Base-by-base conservation (phyloP, 768 basidiomycete genomes). In the Xerocomellus intermedius region DNA sequence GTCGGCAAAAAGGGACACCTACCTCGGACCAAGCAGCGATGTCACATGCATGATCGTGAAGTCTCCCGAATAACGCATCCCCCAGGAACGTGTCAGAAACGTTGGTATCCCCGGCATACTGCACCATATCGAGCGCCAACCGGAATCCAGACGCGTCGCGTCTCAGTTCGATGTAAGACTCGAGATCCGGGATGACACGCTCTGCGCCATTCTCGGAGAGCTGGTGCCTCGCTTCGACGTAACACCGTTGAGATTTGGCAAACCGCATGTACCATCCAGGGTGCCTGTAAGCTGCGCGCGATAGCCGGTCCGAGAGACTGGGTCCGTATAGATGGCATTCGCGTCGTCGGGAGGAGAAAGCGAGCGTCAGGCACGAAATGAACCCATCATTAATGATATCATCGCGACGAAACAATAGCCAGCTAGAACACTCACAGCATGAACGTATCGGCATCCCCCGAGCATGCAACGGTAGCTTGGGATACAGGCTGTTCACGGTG, bases 11-110 rank as follows among this genome's bases (percentile, higher is more conserved):
- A n/a, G 26, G 8, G 19, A 46, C 8, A 64, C 72, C 41, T 65
- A 86, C 86, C 70, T 77, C 70, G n/a, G 81, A 78, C 73, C 79
- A 79, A 8, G 75, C 73, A 13, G 83, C 75, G 42, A 86, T 72
- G 59, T 85, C 77, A 9, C 75, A 72, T 2, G 80, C 80, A 45
- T 73, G 62, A 28, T 72, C 64, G 36, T 70, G 74, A 9, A 85
- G 60, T 14, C 64, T 63, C 22, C 49, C 53, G 14, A 81, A 53
- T n/a, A 61, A 50, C 9, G 67, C 61, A 16, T 65, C 58, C 13
- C 64, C 64, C 19, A 61, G 56, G 4, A 64, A 61, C 19, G 64
- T 56, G 12, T 74, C 71, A 0, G 77, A 73, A 2, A 80, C 46
- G 21, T 57, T 52, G 26, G 81, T 63, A n/a, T 80, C 79, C 42